Evolutionary conservation across 371 early-diverging fungal genomes (phyloP), one percentile per base, ranked within the genome.

Genomic region (Mucor irregularis): DNA sequence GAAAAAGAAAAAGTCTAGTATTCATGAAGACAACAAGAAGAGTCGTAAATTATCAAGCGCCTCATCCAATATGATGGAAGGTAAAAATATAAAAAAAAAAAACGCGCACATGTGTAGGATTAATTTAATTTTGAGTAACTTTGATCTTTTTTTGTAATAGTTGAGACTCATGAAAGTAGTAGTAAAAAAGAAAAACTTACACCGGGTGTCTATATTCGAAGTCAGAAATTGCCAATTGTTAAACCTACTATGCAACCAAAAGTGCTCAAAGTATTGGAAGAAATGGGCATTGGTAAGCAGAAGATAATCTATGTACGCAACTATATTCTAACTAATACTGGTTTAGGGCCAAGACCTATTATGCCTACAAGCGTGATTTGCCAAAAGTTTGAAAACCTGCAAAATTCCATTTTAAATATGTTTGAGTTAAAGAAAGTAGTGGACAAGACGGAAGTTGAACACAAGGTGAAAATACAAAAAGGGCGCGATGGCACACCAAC

Each of bases 311-410:
- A n/a, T n/a, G n/a, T n/a, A n/a, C n/a, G n/a, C n/a, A n/a, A n/a
- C n/a, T n/a, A n/a, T n/a, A n/a, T n/a, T n/a, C n/a, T n/a, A n/a
- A n/a, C n/a, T n/a, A n/a, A n/a, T n/a, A n/a, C n/a, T n/a, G n/a
- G n/a, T 25, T 38, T 39, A 77, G 77, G 84, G 24, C 74, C 81
- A 10, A 82, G 87, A 30, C 95, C 95, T 8, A 68, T 80, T 31
- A 91, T 95, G 91, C 88, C 90, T 13, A 93, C 94, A 2, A 82
- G 80, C 4, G 66, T 75, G 3, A 84, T 93, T 13, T 88, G 88
- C 62, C 79, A 81, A 48, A 83, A 80, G 50, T 92, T 86, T 69
- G 92, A 93, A 50, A 82, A 80, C 22, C 66, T 94, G 42, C 85
- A 84, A 55, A 69, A 75, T 50, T 86, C 85, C 8, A 82, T 94